A percentile compares a stretch with the other conserved stretches of the same genome.
Conservation (phyloP, 129 eudicot genomes). For the Flaveria trinervia region DNA sequence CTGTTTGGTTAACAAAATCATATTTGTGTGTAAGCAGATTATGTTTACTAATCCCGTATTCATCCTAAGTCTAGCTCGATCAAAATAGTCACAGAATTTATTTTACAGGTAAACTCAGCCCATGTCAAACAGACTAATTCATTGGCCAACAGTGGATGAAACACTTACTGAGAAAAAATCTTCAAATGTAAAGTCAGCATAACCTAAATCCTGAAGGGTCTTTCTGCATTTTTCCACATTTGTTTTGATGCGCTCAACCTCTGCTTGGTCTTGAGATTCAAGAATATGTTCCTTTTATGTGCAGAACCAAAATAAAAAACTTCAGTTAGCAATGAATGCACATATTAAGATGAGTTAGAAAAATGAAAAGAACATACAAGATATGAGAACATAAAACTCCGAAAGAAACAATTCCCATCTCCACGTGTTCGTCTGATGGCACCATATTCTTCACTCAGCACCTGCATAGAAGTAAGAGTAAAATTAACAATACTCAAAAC, state of each 20-base stretch:
- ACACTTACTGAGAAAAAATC: slow-evolving; percentile 78
- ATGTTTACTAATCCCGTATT: not conserved
- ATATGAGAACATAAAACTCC: slow-evolving; percentile 95
- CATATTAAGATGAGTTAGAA: not conserved
- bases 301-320: slow-evolving; percentile 17
- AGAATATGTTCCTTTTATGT: slow-evolving; percentile 71
- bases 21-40: not conserved
- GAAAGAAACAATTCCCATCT: slow-evolving; percentile 89
- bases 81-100: not conserved
- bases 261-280: slow-evolving; percentile 80
- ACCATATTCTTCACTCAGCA: slow-evolving; percentile 64
- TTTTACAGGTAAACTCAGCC: not conserved
- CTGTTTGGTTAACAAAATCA: not conserved
- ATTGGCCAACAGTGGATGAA: slow-evolving; percentile 17
- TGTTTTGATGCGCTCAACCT: slow-evolving; percentile 62
- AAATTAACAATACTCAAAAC: not conserved
- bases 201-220: slow-evolving; percentile 87
- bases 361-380: slow-evolving; percentile 51
- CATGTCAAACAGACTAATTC: not conserved
- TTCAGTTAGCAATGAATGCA: slow-evolving; percentile 14
- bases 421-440: slow-evolving; percentile 91
- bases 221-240: slow-evolving; percentile 74
- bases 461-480: slow-evolving; percentile 42
- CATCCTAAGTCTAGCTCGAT: not conserved
- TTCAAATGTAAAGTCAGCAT: slow-evolving; percentile 92